Percentiles rank a stretch among this genome's conserved stretches.
Evolutionary conservation across 768 basidiomycete genomes (phyloP).

Genomic region (Mycena vitilis): DNA sequence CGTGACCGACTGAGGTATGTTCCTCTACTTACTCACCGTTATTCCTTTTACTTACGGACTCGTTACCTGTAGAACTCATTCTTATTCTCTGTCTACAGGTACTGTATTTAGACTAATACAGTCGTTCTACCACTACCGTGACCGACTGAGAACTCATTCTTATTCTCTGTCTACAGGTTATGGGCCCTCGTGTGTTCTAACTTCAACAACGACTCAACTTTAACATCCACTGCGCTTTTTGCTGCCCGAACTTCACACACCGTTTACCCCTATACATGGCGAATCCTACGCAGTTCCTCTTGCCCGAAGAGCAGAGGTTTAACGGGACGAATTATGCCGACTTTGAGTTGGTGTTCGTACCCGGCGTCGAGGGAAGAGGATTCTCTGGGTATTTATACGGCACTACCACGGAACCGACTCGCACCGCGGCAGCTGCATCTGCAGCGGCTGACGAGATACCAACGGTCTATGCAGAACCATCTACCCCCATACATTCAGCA

Average conservation of each 20-base stretch:
- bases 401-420: neutral
- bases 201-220: neutral
- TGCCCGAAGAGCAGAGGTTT: slow-evolving; percentile 9
- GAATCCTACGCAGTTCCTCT: neutral
- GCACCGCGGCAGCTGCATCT: neutral
- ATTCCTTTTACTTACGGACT: neutral
- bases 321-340: neutral
- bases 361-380: slow-evolving; percentile 1
- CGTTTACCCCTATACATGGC: slow-evolving; percentile 12
- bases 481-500: neutral
- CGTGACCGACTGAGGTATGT: neutral
- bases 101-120: too few relatives aligned
- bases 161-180: slow-evolving; percentile 12
- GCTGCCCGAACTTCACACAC: neutral
- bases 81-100: neutral
- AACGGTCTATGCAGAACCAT: neutral
- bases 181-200: slow-evolving; percentile 8
- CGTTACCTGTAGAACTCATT: slow-evolving; percentile 4
- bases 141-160: neutral
- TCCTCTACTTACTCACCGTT: neutral
- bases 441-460: neutral
- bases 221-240: neutral
- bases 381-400: slow-evolving; percentile 1
- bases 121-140: too few relatives aligned
- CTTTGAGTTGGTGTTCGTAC: neutral